A percentile compares a stretch with the other conserved stretches of the same genome.
Conservation (phyloP, 1,284 basidiomycete genomes). For the Chondrostereum purpureum region DNA sequence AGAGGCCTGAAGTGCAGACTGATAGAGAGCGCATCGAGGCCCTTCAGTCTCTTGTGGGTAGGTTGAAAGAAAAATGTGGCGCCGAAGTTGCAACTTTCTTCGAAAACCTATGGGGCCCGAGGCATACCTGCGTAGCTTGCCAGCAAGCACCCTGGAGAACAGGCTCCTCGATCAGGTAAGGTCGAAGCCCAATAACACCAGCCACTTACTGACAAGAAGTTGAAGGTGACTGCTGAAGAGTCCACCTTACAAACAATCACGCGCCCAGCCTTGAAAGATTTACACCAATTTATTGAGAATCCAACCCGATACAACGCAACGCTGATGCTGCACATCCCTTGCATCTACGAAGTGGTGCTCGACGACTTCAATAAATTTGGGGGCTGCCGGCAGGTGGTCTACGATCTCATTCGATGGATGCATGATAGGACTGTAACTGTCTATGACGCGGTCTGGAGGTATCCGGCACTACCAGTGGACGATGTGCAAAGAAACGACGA, state of each 20-base stretch:
- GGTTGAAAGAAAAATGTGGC: no score
- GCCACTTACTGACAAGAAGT: no score
- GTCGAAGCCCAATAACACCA: no score
- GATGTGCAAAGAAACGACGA: neutral
- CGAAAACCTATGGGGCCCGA: no score
- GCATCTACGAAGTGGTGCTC: conserved; percentile 2
- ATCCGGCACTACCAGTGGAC: neutral
- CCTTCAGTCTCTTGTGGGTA: no score
- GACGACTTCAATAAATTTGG: neutral
- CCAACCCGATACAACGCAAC: conserved; percentile 9
- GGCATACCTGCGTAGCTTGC: no score
- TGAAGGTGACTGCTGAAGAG: conserved; percentile 21
- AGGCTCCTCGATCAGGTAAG: no score
- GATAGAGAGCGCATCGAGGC: no score
- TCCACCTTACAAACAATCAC: conserved; percentile 18
- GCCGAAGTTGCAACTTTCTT: no score
- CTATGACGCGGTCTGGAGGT: neutral
- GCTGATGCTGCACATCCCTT: conserved; percentile 7
- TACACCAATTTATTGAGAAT: conserved; percentile 11
- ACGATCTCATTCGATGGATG: neutral
- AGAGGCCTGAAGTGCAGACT: no score
- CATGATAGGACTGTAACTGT: neutral
- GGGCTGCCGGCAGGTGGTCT: no score
- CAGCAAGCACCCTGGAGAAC: no score
- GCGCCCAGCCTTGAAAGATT: conserved; percentile 6